These are phyloP conservation scores for Paraurostyla sp. DNA, from an alignment of 73 alveolate species.

Conservation along the genomic window DNA sequence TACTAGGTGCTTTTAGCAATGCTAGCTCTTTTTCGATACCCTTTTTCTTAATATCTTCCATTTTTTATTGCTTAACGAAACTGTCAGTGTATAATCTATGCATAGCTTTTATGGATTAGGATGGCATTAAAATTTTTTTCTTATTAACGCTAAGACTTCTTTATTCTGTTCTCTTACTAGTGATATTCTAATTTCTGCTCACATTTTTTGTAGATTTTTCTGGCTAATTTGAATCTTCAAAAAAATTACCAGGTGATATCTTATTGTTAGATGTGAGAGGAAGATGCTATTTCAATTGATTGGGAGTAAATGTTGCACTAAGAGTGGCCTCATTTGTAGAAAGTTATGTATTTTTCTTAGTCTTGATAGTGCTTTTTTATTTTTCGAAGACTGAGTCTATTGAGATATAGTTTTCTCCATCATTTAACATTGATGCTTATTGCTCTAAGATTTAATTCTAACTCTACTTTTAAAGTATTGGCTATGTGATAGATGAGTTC, in stretches of 20 bases:
- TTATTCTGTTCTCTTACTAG: not conserved
- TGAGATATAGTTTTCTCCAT: not conserved
- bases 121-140: not conserved
- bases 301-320: not conserved
- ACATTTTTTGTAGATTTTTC: too few relatives aligned
- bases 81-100: slow-evolving; percentile 10
- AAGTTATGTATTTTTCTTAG: too few relatives aligned
- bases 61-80: not conserved
- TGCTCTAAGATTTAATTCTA: not conserved
- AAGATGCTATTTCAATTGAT: not conserved
- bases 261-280: too few relatives aligned
- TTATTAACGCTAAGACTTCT: not conserved
- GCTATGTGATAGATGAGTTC: not conserved
- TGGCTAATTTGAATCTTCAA: too few relatives aligned
- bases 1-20: not conserved
- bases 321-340: not conserved
- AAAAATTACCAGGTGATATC: too few relatives aligned
- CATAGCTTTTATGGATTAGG: not conserved
- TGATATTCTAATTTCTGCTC: not conserved
- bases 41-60: slow-evolving; percentile 1
- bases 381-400: not conserved
- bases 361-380: too few relatives aligned
- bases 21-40: not conserved
- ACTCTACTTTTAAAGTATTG: not conserved
- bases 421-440: not conserved